Base-by-base conservation (phyloP, 768 basidiomycete species). In the Pulveroboletus sp. region DNA sequence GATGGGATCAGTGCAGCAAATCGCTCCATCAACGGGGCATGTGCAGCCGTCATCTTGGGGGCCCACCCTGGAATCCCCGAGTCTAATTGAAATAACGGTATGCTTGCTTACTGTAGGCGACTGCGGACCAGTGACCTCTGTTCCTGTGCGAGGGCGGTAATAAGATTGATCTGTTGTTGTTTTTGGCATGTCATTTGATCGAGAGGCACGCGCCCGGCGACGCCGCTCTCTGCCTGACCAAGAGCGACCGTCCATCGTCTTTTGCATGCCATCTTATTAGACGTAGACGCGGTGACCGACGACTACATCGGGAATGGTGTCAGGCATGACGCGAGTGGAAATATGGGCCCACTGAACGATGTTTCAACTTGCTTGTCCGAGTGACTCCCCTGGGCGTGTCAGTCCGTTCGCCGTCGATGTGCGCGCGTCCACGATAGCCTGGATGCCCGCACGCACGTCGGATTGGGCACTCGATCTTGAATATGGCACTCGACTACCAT, bases 21-120 rank as follows among this genome's bases (percentile, higher is more conserved):
- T 35, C 21, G n/a, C 14, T 21, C 7, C 28, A 46, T 35, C 11
- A 12, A 35, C 9, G 46, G 15, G 21, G 12, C n/a, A 6, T 15
- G 3, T 40, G 21, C 21, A 2, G n/a, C 33, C 17, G 17, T 17
- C 6, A 27, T 36, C 43, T 37, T 28, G 11, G 42, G 18, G 10
- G 24, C 32, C 32, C n/a, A 21, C 30, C 36, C 21, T 21, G 8
- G 5, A 37, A n/a, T 44, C 24, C 14, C 24, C 26, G 45, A 42
- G 47, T 36, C 31, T 31, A 59, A 36, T 27, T 47, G 18, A 17
- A 15, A 36, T 33, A 32, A 46, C 15, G 47, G n/a, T 39, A 35
- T 31, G 18, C 18, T 30, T 31, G 18, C 18, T 30, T 10, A 37
- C 18, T 9, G 35, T 24, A 30, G 31, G 11, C 8, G 9, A n/a